phyloP scores from a whole-genome alignment of 1,284 basidiomycete species.

The Tilletia horrida region DNA sequence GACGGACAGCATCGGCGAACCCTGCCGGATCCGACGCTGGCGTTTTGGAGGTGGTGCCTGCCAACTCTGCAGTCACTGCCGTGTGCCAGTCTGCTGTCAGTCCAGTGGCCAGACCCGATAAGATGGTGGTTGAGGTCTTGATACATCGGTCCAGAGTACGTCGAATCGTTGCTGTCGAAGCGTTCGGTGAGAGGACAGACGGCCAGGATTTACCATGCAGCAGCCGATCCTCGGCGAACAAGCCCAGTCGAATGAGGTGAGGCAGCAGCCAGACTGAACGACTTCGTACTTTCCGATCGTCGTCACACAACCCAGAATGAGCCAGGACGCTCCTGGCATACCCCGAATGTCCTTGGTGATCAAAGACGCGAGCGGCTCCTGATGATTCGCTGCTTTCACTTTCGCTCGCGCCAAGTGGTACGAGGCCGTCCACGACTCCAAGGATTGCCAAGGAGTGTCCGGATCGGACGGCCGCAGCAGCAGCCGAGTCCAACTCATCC shows the following conservation, averaged over 20 bases:
- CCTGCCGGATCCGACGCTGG: neutral
- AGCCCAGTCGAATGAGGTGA: slow-evolving; percentile 50
- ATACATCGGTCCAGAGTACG: slow-evolving; percentile 16
- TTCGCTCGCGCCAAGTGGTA: neutral
- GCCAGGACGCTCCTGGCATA: slow-evolving; percentile 4
- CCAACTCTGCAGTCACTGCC: neutral
- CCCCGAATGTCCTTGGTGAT: neutral
- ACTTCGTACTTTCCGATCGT: slow-evolving; percentile 66
- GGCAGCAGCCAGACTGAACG: slow-evolving; percentile 63
- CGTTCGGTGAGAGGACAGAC: slow-evolving; percentile 59
- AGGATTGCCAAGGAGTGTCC: neutral
- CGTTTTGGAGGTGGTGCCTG: no score
- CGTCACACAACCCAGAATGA: slow-evolving; percentile 35
- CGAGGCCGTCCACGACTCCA: neutral
- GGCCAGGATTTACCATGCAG: slow-evolving; percentile 59
- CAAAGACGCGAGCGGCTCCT: neutral
- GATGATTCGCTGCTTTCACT: neutral
- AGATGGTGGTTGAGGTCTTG: slow-evolving; percentile 28
- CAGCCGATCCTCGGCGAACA: slow-evolving; percentile 55
- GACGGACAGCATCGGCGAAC: neutral
- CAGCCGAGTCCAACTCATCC: neutral
- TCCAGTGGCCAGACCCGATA: slow-evolving; percentile 29
- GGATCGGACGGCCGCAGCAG: neutral
- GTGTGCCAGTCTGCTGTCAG: slow-evolving; percentile 36
- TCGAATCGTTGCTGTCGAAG: neutral